Base-by-base conservation (phyloP, 2,329 filamentous ascomycete species). In the Epichloe amarillans region DNA sequence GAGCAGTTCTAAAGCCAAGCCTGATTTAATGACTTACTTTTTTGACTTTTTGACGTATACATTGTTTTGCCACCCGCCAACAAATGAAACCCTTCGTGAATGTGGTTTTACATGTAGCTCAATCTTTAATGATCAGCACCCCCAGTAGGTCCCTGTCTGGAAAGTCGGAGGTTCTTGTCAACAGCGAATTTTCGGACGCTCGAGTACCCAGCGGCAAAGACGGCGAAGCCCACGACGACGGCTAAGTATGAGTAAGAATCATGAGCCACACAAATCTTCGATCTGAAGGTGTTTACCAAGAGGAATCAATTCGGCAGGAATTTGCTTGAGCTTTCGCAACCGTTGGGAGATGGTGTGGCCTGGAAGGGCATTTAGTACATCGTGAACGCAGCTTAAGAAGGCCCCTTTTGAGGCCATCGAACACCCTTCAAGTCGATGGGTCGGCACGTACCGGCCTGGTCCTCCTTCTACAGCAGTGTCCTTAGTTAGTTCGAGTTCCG, bases 321-420 rank as follows among this genome's bases (percentile, higher is more conserved):
- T 85, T 73, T 83, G 83, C 79, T 86, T 90, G 65, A 96, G 77
- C 67, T 82, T 84, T 68, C 90, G 86, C 63, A 98, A 77, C 68
- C 91, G 88, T 77, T 97, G 93, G 59, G 91, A 95, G 71, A 97
- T 82, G 63, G 91, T 96, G 76, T 97, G 93, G 68, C 88, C 93
- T 98, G 55, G 60, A 47, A 14, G 17, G 21, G 42, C 21, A 7
- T 38, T 43, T 39, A 50, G 43, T 45, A 21, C 12, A 39, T 30
- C 12, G 39, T 11, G 1, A 33, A 14, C 2, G 10, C 10, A 46
- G 30, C 46, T 40, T 44, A 23, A 4, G n/a, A 19, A 35, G 35
- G 11, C 21, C 33, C 21, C 10, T 26, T 38, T 38, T n/a, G n/a
- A 37, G 23, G 21, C 15, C 15, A 26, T 38, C 17, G 5, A 30